Evolutionary conservation across 2,329 filamentous ascomycete genomes (phyloP).

Genomic region (Ophiostoma montium): DNA sequence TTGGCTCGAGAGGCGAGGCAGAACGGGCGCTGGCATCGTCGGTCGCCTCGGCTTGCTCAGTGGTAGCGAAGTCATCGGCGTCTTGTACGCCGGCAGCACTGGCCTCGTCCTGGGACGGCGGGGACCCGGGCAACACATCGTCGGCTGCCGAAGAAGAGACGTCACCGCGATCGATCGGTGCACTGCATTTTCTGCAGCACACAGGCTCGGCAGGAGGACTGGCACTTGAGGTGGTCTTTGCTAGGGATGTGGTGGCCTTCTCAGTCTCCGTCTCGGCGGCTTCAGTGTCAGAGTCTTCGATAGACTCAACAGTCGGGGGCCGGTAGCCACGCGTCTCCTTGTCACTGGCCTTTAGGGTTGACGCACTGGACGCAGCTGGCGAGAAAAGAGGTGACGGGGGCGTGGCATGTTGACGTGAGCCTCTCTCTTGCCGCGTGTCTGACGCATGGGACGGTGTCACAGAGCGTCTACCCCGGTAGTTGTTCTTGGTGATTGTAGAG

Average conservation of each 20-base stretch:
- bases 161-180: background rate
- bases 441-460: background rate
- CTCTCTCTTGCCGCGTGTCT: background rate
- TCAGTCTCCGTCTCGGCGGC: background rate
- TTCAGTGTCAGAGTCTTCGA: constrained; percentile 6
- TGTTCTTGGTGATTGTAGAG: background rate
- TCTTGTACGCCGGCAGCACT: background rate
- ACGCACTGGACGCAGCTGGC: background rate
- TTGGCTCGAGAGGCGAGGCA: background rate
- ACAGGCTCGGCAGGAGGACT: background rate
- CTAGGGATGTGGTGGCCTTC: background rate
- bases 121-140: background rate
- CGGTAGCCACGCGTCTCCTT: constrained; percentile 1
- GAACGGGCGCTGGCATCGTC: background rate
- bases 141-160: background rate
- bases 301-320: constrained; percentile 10
- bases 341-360: background rate
- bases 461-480: background rate
- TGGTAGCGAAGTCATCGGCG: background rate
- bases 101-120: too few relatives aligned
- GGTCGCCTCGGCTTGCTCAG: background rate
- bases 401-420: background rate
- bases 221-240: background rate
- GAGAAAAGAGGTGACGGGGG: background rate
- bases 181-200: background rate